These are phyloP conservation scores for Trematosphaeria pertusa DNA, from an alignment of 2,329 filamentous ascomycete genomes.

Conservation along the genomic window DNA sequence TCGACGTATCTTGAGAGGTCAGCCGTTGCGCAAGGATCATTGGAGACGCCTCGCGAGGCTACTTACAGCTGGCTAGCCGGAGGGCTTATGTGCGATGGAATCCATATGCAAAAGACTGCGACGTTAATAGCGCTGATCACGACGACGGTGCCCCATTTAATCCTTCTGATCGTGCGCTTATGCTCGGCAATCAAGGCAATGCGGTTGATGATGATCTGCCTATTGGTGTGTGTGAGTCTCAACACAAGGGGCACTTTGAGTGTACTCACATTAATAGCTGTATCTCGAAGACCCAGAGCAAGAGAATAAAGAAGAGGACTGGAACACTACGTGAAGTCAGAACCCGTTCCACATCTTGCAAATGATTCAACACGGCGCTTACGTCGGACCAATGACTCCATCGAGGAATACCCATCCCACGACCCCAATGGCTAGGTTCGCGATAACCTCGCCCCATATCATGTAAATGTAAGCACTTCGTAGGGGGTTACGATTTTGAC, in stretches of 20 bases:
- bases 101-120: conserved; percentile 62
- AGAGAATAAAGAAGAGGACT: conserved; percentile 41
- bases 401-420: conserved; percentile 42
- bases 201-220: conserved; percentile 64
- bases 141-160: conserved; percentile 58
- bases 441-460: conserved; percentile 44
- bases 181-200: conserved; percentile 58
- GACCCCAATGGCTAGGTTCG: conserved; percentile 37
- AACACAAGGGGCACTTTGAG: too few species aligned
- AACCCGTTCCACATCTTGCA: background rate
- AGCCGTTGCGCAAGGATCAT: conserved; percentile 24
- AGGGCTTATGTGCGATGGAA: conserved; percentile 53
- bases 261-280: conserved; percentile 61
- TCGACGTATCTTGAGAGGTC: conserved; percentile 48
- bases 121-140: conserved; percentile 61
- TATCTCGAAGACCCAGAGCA: conserved; percentile 48
- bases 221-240: too few species aligned
- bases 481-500: conserved; percentile 42
- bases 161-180: conserved; percentile 41
- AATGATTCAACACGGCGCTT: conserved; percentile 6
- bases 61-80: conserved; percentile 20
- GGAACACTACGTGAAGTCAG: conserved; percentile 28
- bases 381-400: conserved; percentile 39
- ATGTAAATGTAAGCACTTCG: conserved; percentile 45
- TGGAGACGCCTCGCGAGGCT: background rate